Evolutionary conservation across 1,284 basidiomycete species (phyloP).

Genomic region (Tilletia indica): DNA sequence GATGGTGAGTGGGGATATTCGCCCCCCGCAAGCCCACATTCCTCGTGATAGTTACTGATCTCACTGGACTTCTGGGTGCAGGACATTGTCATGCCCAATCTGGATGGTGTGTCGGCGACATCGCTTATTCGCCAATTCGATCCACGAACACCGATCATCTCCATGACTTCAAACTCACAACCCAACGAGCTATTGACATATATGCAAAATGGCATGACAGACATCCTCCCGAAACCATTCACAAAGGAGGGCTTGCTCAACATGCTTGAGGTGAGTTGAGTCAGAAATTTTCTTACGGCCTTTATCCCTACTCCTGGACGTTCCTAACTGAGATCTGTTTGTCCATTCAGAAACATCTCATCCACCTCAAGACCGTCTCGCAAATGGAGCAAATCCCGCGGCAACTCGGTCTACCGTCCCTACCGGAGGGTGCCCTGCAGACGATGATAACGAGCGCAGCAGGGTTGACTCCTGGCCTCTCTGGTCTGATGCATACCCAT

Average conservation of each 20-base stretch:
- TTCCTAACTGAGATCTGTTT: neutral
- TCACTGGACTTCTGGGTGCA: slow-evolving; percentile 15
- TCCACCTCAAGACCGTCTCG: slow-evolving; percentile 86
- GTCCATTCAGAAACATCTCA: slow-evolving; percentile 71
- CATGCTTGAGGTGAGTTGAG: slow-evolving; percentile 73
- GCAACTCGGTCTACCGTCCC: slow-evolving; percentile 26
- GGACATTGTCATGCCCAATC: slow-evolving; percentile 92
- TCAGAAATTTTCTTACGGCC: neutral
- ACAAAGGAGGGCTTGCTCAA: slow-evolving; percentile 84
- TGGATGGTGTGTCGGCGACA: slow-evolving; percentile 80
- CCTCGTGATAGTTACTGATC: slow-evolving; percentile 1
- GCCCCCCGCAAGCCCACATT: neutral
- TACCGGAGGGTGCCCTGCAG: slow-evolving; percentile 27
- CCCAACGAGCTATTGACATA: slow-evolving; percentile 90
- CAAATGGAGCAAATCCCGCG: slow-evolving; percentile 41
- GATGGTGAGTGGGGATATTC: slow-evolving; percentile 67
- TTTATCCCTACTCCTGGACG: no score
- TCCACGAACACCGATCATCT: slow-evolving; percentile 89
- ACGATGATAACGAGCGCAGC: slow-evolving; percentile 25
- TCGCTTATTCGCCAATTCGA: slow-evolving; percentile 91
- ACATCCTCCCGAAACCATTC: slow-evolving; percentile 94
- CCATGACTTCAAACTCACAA: slow-evolving; percentile 90
- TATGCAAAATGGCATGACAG: slow-evolving; percentile 87
- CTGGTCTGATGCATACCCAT: neutral
- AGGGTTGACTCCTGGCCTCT: neutral